Base-by-base conservation (phyloP, 2,329 filamentous ascomycete species). In the Stemphylium beticola region DNA sequence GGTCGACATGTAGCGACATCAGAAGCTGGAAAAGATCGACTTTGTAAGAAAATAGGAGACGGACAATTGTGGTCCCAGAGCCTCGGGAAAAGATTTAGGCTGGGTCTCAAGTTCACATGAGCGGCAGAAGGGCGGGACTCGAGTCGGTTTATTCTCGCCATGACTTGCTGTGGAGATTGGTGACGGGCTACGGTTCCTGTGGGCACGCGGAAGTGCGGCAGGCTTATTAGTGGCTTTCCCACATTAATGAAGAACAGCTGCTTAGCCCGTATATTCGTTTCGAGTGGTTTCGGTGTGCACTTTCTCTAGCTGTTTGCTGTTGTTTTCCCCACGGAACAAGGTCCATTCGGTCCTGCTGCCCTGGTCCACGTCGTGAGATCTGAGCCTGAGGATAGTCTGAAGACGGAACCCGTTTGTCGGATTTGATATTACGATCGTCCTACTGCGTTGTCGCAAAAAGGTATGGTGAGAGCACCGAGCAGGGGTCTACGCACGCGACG, bases 401-500 rank as follows among this genome's bases (percentile, higher is more conserved):
- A 8, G 18, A 9, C 20, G 2, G 14, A 17, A 17, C 9, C 36
- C 36, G 17, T 20, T n/a, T 20, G 36, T 38, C 36, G 10, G 36
- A 20, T 12, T 22, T 32, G 18, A 48, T 39, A 48, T 48, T 48
- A 26, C 10, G 45, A 48, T 48, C 45, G 45, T 48, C 45, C 40
- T 17, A 7, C 15, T 34, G 29, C 18, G 18, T 9, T 24, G 41
- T 7, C 31, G 41, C 41, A 14, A 34, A 17, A 44, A 18, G 41
- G 7, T 8, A 15, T 15, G 15, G 33, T 17, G 33, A 14, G 33
- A 15, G 14, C 14, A 12, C 15, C 11, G 7, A 18, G 12, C 10
- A 29, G 31, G 6, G 8, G 14, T 18, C 17, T 8, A 33, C 41
- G 12, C 11, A 33, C 6, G 29, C 11, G 2, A n/a, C 12, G 18